These are phyloP conservation scores for Rhododendron simsii DNA, from an alignment of 148 eudicot species.

Conservation along the genomic window DNA sequence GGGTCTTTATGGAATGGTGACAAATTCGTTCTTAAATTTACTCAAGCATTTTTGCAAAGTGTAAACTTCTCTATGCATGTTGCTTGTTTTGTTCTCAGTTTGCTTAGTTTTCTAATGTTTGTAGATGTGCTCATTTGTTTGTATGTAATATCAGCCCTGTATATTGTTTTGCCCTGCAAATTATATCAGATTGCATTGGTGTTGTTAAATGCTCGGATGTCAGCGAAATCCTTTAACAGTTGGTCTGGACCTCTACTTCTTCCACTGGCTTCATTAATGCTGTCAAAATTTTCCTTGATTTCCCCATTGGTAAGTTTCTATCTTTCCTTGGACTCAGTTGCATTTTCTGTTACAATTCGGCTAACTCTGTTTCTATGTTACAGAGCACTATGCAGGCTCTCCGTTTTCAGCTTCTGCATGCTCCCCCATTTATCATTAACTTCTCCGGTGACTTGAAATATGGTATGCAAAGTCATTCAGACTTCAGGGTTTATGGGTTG, in stretches of 20 bases:
- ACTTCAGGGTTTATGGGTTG: neutral
- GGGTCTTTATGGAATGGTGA: neutral
- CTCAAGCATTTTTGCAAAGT: neutral
- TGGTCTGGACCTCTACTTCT: conserved; percentile 61
- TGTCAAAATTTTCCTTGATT: conserved; percentile 86
- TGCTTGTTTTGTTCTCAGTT: neutral
- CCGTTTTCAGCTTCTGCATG: conserved; percentile 85
- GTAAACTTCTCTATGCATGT: neutral
- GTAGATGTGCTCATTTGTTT: neutral
- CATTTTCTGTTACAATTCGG: neutral
- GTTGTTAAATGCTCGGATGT: conserved; percentile 90
- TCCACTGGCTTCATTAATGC: conserved; percentile 65
- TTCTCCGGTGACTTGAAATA: conserved; percentile 77
- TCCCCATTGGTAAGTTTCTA: conserved; percentile 67
- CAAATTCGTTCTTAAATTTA: neutral
- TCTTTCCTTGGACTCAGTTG: conserved; percentile 1
- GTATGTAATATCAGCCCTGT: neutral
- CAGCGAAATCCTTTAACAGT: conserved; percentile 53
- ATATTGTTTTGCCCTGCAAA: neutral
- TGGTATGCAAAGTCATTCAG: conserved; percentile 40
- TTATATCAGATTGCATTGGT: conserved; percentile 56
- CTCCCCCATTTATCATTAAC: conserved; percentile 63
- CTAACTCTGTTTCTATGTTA: conserved; percentile 16
- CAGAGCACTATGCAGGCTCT: conserved; percentile 79
- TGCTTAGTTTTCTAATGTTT: neutral